Evolutionary conservation across 306 rosid species (phyloP), one percentile per base, ranked within the genome.

Genomic region (Quillaja saponaria): DNA sequence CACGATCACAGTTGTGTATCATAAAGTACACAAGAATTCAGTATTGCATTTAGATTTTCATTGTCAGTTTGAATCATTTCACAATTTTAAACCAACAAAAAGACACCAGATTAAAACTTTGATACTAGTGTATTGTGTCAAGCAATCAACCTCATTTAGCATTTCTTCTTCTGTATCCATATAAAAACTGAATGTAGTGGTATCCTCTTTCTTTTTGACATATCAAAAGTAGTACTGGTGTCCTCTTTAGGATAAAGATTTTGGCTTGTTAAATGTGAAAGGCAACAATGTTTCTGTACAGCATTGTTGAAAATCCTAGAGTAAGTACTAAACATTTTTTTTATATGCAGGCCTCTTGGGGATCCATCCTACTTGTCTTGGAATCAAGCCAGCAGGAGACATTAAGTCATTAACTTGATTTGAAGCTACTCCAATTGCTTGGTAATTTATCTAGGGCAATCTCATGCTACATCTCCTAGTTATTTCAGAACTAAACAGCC

Each of bases 321-420:
- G n/a, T n/a, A n/a, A n/a, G n/a, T n/a, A n/a, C n/a, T n/a, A n/a
- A n/a, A n/a, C n/a, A n/a, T 6, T 67, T 76, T 71, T 1, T 56
- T 76, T 68, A 58, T 14, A 34, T 76, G 91, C 95, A 91, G 97
- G 82, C 87, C 96, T 41, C 91, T 87, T 61, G 96, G 91, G 34
- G 97, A 91, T 75, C 90, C 95, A 50, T 76, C 95, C 25, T 91
- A 80, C 81, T 78, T 87, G 80, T 85, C 96, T 49, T 91, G 97
- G 97, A 87, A 91, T n/a, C 82, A 85, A 44, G 74, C 55, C 66
- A 63, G 72, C 81, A 17, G 74, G 71, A 69, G 45, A 37, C 19
- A n/a, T 31, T 12, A 71, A 46, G 31, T n/a, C n/a, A n/a, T n/a
- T 79, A 64, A 71, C 66, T 34, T 50, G 71, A 55, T 55, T 62